Conservation (phyloP, 352 stramenopile species). For the Aphanomyces cochlioides region DNA sequence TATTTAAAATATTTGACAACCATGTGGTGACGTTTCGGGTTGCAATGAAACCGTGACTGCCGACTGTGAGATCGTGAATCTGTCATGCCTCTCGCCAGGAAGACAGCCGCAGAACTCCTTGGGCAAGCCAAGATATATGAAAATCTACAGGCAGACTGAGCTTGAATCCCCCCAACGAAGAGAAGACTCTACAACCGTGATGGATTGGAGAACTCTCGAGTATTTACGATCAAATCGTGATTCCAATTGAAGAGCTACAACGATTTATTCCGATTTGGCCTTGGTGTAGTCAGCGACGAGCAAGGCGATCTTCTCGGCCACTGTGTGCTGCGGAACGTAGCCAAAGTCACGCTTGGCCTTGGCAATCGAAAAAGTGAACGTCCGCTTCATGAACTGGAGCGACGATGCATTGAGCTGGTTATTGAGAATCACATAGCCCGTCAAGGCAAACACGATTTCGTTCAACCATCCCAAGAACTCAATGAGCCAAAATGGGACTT, state of each 20-base stretch:
- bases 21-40: too few species aligned
- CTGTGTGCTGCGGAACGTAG: conserved; percentile 32
- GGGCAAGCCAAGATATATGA: too few species aligned
- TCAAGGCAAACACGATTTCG: not conserved
- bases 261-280: not conserved
- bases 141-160: too few species aligned
- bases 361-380: not conserved
- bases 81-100: too few species aligned
- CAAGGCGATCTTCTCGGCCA: conserved; percentile 18
- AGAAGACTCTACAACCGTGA: not conserved
- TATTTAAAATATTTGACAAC: too few species aligned
- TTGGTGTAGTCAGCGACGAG: conserved; percentile 1
- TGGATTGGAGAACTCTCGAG: too few species aligned
- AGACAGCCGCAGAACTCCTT: too few species aligned
- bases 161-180: not conserved
- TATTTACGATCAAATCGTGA: too few species aligned
- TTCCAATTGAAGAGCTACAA: not conserved
- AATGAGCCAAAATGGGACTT: not conserved
- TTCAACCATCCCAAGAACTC: not conserved
- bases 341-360: conserved; percentile 33
- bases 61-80: too few species aligned
- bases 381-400: not conserved
- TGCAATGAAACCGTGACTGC: too few species aligned
- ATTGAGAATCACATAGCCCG: not conserved
- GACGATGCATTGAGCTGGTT: not conserved